Percentiles rank a stretch among this genome's conserved stretches.
Conservation (phyloP, 2,329 filamentous ascomycete genomes). For the Pseudogymnoascus destructans region DNA sequence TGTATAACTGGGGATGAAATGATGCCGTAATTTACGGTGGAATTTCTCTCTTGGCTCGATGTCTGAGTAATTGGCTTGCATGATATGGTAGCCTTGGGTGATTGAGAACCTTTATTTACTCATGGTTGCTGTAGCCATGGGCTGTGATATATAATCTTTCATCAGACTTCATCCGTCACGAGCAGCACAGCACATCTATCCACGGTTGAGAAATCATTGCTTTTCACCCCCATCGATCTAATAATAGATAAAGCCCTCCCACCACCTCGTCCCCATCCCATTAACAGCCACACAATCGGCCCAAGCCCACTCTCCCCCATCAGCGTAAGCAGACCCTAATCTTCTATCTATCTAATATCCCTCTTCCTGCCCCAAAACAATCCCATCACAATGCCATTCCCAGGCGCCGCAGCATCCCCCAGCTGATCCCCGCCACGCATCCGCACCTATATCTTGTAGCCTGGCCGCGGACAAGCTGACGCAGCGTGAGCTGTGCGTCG, state of each 20-base stretch:
- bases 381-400: constrained; percentile 1
- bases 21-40: not conserved
- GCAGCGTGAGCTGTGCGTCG: not conserved
- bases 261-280: not conserved
- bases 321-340: not conserved
- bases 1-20: not conserved
- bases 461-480: not conserved
- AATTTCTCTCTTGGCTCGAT: not conserved
- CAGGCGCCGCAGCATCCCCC: constrained; percentile 2
- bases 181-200: not conserved
- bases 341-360: not conserved
- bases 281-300: not conserved
- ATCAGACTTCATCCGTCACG: not conserved
- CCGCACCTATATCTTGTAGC: not conserved
- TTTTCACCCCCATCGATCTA: not conserved
- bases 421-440: not conserved
- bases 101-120: not conserved
- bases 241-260: not conserved
- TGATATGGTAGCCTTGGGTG: not conserved
- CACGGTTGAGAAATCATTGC: not conserved
- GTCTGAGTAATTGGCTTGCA: not conserved
- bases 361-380: not conserved
- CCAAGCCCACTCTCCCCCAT: not conserved
- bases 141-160: not conserved
- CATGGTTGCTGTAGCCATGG: not conserved